Evolutionary conservation across 208 protist species (phyloP).

Genomic region (Naegleria lovaniensis): DNA sequence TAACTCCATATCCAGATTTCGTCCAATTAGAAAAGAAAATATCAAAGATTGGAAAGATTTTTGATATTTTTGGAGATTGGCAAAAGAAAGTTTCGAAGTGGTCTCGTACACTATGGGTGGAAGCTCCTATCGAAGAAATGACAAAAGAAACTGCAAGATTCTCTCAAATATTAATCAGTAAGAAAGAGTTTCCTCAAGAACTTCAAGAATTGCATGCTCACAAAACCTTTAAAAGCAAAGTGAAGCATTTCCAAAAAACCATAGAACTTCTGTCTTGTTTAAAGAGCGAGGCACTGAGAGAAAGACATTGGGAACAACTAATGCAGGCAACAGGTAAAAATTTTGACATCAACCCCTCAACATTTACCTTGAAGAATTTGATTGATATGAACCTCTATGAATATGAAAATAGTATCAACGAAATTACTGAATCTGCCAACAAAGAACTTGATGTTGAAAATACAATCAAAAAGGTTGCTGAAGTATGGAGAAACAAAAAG

Average conservation of each 20-base stretch:
- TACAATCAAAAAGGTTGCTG: slow-evolving; percentile 80
- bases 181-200: slow-evolving; percentile 71
- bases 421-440: slow-evolving; percentile 78
- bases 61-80: slow-evolving; percentile 86
- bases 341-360: slow-evolving; percentile 82
- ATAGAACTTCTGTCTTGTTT: slow-evolving; percentile 90
- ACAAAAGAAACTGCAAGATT: slow-evolving; percentile 82
- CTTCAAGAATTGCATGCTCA: slow-evolving; percentile 66
- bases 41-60: slow-evolving; percentile 74
- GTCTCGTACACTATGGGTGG: slow-evolving; percentile 90
- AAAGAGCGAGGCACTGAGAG: slow-evolving; percentile 91
- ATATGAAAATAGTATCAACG: slow-evolving; percentile 85
- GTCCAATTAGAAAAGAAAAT: slow-evolving; percentile 80
- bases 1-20: slow-evolving; percentile 82
- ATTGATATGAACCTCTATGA: slow-evolving; percentile 93
- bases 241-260: slow-evolving; percentile 87
- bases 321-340: slow-evolving; percentile 83
- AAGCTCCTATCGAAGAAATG: slow-evolving; percentile 89
- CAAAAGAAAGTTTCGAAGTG: slow-evolving; percentile 77
- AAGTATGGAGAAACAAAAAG: slow-evolving; percentile 82
- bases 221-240: slow-evolving; percentile 71
- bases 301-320: slow-evolving; percentile 93
- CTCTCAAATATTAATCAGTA: slow-evolving; percentile 64
- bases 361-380: slow-evolving; percentile 91
- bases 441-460: slow-evolving; percentile 93